phyloP scores from a whole-genome alignment of 1,284 basidiomycete species.

The Sanguinoderma infundibulare region DNA sequence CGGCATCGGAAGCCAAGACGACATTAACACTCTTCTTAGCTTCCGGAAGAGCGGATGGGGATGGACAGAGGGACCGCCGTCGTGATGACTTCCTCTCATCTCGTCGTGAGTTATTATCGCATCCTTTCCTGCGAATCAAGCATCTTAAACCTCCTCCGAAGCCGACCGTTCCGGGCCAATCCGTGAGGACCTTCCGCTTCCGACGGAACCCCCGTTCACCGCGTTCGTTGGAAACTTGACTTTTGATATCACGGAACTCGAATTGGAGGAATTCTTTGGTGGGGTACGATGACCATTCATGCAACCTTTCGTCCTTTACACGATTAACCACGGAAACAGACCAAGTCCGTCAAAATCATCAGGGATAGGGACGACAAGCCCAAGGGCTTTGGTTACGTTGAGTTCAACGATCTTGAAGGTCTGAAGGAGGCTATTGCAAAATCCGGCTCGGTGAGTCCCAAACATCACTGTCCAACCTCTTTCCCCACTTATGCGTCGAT shows the following conservation, averaged over 20 bases:
- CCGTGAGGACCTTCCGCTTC: slow-evolving; percentile 92
- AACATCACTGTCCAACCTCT: neutral
- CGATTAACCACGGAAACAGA: slow-evolving; percentile 45
- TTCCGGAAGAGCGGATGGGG: slow-evolving; percentile 63
- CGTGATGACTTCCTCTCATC: slow-evolving; percentile 67
- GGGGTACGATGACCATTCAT: slow-evolving; percentile 45
- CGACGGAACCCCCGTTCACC: slow-evolving; percentile 94
- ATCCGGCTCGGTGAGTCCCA: slow-evolving; percentile 64
- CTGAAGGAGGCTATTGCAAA: slow-evolving; percentile 83
- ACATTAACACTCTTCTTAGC: slow-evolving; percentile 46
- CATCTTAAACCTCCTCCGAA: slow-evolving; percentile 34
- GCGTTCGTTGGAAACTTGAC: slow-evolving; percentile 96
- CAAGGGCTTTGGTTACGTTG: slow-evolving; percentile 98
- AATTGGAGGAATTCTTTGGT: slow-evolving; percentile 84
- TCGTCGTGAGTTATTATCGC: slow-evolving; percentile 50
- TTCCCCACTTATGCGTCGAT: slow-evolving; percentile 9
- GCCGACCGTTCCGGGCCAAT: slow-evolving; percentile 65
- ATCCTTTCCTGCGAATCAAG: neutral
- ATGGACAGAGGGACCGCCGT: slow-evolving; percentile 50
- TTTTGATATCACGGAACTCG: slow-evolving; percentile 88
- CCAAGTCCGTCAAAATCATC: slow-evolving; percentile 91
- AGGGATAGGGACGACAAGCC: slow-evolving; percentile 90
- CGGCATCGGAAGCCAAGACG: slow-evolving; percentile 16
- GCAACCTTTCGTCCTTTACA: neutral
- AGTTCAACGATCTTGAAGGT: slow-evolving; percentile 85